These are phyloP conservation scores for Peronosclerospora sorghi DNA, from an alignment of 352 stramenopile genomes.

Conservation along the genomic window DNA sequence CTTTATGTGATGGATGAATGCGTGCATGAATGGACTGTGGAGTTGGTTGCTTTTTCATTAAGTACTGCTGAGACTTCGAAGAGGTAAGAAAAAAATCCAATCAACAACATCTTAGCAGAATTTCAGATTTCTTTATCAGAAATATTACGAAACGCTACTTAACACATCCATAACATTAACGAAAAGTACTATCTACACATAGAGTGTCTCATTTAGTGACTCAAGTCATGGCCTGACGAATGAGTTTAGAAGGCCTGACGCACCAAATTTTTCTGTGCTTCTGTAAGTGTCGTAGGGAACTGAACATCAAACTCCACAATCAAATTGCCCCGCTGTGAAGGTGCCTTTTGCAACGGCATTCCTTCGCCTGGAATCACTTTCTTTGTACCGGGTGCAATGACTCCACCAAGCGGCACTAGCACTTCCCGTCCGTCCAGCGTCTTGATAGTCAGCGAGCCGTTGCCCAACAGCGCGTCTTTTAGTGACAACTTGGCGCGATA, in stretches of 20 bases:
- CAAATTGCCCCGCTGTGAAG: conserved; percentile 84
- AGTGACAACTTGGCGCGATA: conserved; percentile 92
- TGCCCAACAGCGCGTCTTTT: conserved; percentile 90
- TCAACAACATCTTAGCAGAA: too few relatives aligned
- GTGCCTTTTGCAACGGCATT: conserved; percentile 88
- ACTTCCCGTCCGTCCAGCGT: conserved; percentile 91
- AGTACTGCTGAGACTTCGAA: background rate
- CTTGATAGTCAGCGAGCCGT: conserved; percentile 85
- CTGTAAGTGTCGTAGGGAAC: conserved; percentile 88
- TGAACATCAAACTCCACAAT: conserved; percentile 96
- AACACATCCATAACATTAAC: too few relatives aligned
- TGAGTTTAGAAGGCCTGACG: conserved; percentile 55
- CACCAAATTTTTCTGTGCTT: conserved; percentile 58
- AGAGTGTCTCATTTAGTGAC: too few relatives aligned
- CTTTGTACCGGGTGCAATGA: conserved; percentile 88
- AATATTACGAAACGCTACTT: too few relatives aligned
- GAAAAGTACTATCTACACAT: too few relatives aligned
- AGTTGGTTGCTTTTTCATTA: background rate
- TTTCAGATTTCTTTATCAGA: too few relatives aligned
- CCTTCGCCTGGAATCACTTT: conserved; percentile 90
- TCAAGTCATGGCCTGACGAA: too few relatives aligned
- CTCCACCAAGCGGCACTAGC: conserved; percentile 77
- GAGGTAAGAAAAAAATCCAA: too few relatives aligned
- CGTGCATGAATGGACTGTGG: background rate
- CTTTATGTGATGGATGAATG: background rate